A percentile compares a stretch with the other conserved stretches of the same genome.
Evolutionary conservation across 352 stramenopile species (phyloP).

Genomic region (Pythium aquatile): DNA sequence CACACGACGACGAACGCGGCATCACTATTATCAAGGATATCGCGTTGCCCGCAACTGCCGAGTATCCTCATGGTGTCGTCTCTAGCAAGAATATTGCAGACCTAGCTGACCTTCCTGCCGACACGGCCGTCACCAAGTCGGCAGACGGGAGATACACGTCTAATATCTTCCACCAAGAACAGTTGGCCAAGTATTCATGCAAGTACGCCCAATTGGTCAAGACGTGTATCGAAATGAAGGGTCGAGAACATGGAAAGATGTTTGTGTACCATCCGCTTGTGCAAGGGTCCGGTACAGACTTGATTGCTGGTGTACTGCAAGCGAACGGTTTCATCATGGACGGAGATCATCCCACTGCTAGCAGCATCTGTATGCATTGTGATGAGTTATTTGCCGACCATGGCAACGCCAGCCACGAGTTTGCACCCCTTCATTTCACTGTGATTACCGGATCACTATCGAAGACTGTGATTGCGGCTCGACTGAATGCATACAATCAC

Average conservation of each 20-base stretch:
- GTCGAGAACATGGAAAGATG: slow-evolving; percentile 1
- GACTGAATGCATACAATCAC: slow-evolving; percentile 1
- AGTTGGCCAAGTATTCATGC: not conserved
- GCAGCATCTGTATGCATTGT: not conserved
- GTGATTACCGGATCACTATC: not conserved
- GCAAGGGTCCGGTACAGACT: not conserved
- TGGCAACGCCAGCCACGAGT: not conserved
- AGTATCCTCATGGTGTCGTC: slow-evolving; percentile 1
- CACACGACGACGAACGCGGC: slow-evolving; percentile 1
- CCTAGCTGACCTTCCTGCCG: not conserved
- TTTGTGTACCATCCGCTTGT: slow-evolving; percentile 7
- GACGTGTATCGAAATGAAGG: slow-evolving; percentile 1
- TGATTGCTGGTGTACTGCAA: not conserved
- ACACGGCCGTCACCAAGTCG: not conserved
- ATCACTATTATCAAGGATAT: slow-evolving; percentile 4
- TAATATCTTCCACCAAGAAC: not conserved
- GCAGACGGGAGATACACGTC: not conserved
- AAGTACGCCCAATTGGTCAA: slow-evolving; percentile 1
- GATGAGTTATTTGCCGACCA: not conserved
- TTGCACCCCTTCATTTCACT: not conserved
- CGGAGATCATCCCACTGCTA: not conserved
- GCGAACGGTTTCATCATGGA: slow-evolving; percentile 2
- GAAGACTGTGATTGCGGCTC: not conserved
- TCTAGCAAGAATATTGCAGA: slow-evolving; percentile 1
- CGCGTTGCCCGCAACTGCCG: not conserved